A percentile compares a stretch with the other conserved stretches of the same genome.
phyloP scores from a whole-genome alignment of 1,284 basidiomycete genomes.

The Cryptococcus sp. region DNA sequence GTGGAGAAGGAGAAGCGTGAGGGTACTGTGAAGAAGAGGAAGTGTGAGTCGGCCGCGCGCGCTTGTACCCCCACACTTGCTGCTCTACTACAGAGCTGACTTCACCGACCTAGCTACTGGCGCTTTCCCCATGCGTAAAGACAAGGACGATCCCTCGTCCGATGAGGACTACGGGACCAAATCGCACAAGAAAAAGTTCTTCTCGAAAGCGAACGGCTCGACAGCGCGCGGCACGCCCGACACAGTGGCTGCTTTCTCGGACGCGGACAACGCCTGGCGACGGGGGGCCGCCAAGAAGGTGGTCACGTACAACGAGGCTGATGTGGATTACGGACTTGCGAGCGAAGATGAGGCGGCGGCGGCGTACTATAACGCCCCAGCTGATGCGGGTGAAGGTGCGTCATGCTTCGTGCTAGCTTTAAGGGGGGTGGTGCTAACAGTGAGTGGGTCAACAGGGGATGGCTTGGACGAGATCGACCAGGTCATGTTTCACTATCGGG shows the following conservation, averaged over 20 bases:
- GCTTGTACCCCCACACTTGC: background rate
- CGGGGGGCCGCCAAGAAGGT: slow-evolving; percentile 76
- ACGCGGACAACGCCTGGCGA: slow-evolving; percentile 62
- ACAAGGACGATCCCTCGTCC: slow-evolving; percentile 51
- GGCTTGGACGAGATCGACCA: slow-evolving; percentile 76
- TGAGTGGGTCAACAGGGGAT: slow-evolving; percentile 10
- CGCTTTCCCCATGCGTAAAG: slow-evolving; percentile 30
- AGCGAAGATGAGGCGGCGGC: slow-evolving; percentile 65
- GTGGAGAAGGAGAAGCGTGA: slow-evolving; percentile 16
- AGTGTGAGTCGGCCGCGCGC: slow-evolving; percentile 22
- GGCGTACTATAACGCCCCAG: slow-evolving; percentile 66
- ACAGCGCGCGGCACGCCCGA: slow-evolving; percentile 29
- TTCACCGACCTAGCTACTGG: slow-evolving; percentile 16
- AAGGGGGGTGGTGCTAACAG: background rate
- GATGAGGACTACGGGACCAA: slow-evolving; percentile 84
- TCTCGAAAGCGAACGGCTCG: slow-evolving; percentile 53
- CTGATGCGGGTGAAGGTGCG: slow-evolving; percentile 17
- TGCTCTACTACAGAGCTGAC: background rate
- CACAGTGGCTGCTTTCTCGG: slow-evolving; percentile 34
- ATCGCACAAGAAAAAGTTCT: slow-evolving; percentile 79
- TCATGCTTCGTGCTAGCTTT: background rate
- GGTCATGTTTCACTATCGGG: slow-evolving; percentile 74
- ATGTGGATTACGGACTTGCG: slow-evolving; percentile 57
- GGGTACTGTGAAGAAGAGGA: slow-evolving; percentile 19
- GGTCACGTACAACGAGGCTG: slow-evolving; percentile 66